Evolutionary conservation across 768 basidiomycete species (phyloP), one percentile per base, ranked within the genome.

Genomic region (Exsudoporus frostii): DNA sequence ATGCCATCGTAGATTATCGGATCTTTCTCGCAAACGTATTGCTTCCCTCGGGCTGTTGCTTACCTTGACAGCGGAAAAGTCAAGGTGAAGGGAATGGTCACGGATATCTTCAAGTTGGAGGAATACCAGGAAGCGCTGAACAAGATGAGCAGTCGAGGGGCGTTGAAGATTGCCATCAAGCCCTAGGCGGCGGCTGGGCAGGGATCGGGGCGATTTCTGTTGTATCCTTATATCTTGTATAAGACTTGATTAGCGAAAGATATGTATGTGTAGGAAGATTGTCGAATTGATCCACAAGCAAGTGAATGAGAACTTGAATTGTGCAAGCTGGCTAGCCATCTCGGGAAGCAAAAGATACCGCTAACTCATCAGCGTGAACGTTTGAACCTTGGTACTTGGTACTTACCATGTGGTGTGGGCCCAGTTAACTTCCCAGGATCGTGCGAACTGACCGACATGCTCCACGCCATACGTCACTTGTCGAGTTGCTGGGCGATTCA

Each of bases 31-130:
- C 92, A 94, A 59, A 85, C 85, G 1, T 85, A 76, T 72, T 93
- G 92, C 71, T 94, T 96, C 85, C 90, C 92, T 40, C 85, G 92
- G 6, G 91, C 92, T 2, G 83, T 96, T 33, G 88, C 85, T 13
- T 94, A 94, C 68, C 82, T 96, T 19, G 92, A 96, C 62, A 82
- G 83, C 57, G 89, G 90, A 7, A 93, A 92, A 73, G 76, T 94
- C 62, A 86, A 77, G 50, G 81, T 88, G 22, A 85, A 86, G 67
- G 89, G 88, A n/a, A 88, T 92, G 77, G 86, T 90, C 25, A 77
- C 85, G 7, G 81, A 88, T 61, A 65, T 82, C 14, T 89, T 80
- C 71, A 81, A 80, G 58, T 68, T 90, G 48, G 82, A 85, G 47
- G 81, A 89, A 47, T 89, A 80, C 66, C 84, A 88, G 67, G 72